Percentiles rank a stretch among this genome's conserved stretches.
phyloP scores from a whole-genome alignment of 2,329 filamentous ascomycete genomes.

The Fusarium graminum region DNA sequence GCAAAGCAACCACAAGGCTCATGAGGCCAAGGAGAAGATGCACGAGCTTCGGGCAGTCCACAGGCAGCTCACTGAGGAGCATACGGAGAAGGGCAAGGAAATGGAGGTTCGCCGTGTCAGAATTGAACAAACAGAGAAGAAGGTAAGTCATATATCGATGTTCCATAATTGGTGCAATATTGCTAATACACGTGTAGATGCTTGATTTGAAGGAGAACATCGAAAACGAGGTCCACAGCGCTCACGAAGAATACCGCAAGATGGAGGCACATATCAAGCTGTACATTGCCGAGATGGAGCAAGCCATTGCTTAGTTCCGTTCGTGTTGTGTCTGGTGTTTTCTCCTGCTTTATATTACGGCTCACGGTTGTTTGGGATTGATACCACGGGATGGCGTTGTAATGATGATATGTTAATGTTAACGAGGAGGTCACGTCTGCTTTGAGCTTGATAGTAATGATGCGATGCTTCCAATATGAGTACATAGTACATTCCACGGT shows the following conservation, averaged over 20 bases:
- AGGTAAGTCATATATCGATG: constrained; percentile 67
- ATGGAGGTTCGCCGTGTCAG: constrained; percentile 92
- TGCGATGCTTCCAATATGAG: constrained; percentile 7
- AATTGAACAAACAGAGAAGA: constrained; percentile 98
- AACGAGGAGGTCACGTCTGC: constrained; percentile 22
- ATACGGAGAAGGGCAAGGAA: constrained; percentile 87
- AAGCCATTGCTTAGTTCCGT: constrained; percentile 69
- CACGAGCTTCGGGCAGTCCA: constrained; percentile 87
- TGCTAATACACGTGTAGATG: constrained; percentile 74
- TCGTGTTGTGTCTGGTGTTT: constrained; percentile 6
- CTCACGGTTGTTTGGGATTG: constrained; percentile 43
- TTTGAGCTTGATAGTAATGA: constrained; percentile 19
- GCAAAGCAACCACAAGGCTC: constrained; percentile 83
- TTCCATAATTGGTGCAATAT: not conserved
- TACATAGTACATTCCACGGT: not conserved
- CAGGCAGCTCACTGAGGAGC: constrained; percentile 83
- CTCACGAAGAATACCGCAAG: constrained; percentile 95
- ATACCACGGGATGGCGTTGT: constrained; percentile 59
- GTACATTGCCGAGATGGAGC: constrained; percentile 99
- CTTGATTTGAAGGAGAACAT: constrained; percentile 97
- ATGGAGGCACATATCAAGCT: constrained; percentile 97
- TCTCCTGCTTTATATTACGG: constrained; percentile 29
- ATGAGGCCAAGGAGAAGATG: constrained; percentile 87
- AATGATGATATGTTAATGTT: constrained; percentile 38
- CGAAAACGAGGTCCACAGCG: constrained; percentile 90